These are phyloP conservation scores for Phytophthora palmivora DNA, from an alignment of 352 stramenopile species.

Conservation along the genomic window DNA sequence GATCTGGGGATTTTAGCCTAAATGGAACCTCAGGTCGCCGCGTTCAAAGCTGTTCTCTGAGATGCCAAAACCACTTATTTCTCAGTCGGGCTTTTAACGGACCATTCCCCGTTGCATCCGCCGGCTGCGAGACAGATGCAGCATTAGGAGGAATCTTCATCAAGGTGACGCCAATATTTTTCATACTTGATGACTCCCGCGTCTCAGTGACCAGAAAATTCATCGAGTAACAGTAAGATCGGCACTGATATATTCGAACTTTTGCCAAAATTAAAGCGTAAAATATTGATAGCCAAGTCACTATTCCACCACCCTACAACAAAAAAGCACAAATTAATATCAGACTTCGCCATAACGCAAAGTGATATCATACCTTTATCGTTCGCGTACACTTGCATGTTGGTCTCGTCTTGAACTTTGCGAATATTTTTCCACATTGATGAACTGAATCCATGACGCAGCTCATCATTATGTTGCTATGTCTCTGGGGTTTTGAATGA, in stretches of 20 bases:
- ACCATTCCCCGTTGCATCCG: not conserved
- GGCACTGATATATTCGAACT: not conserved
- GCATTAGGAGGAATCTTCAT: no score
- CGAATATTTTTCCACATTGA: slow-evolving; percentile 8
- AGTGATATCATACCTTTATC: slow-evolving; percentile 4
- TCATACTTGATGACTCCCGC: not conserved
- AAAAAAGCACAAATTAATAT: not conserved
- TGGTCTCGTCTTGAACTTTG: not conserved
- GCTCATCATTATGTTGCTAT: not conserved
- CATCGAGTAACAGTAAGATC: not conserved
- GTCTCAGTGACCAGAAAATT: slow-evolving; percentile 6
- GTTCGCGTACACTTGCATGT: slow-evolving; percentile 5
- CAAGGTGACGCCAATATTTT: no score
- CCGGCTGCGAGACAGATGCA: not conserved
- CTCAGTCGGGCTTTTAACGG: not conserved
- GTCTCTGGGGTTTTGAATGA: not conserved
- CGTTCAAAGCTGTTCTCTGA: no score
- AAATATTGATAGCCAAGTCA: not conserved
- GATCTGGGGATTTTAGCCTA: no score
- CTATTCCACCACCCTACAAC: not conserved
- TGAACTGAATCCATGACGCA: not conserved
- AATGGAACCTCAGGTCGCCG: no score
- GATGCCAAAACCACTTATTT: not conserved
- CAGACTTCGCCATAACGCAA: not conserved
- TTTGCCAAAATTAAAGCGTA: not conserved